These are phyloP conservation scores for Rhodotorula graminis DNA, from an alignment of 768 basidiomycete species.

Conservation along the genomic window DNA sequence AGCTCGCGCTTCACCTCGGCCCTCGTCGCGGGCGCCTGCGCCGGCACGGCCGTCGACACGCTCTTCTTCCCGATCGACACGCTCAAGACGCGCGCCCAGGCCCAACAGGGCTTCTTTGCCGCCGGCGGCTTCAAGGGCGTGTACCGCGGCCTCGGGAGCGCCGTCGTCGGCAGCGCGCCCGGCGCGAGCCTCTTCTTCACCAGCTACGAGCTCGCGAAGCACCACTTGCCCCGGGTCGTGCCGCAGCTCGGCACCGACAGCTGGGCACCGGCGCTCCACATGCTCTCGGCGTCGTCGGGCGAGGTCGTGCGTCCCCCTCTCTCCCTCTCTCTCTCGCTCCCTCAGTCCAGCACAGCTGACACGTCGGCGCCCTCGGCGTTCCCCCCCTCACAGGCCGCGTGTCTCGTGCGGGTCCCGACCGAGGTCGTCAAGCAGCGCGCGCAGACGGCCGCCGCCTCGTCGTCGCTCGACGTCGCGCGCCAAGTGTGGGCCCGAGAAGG, in stretches of 20 bases:
- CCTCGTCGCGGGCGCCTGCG: constrained; percentile 73
- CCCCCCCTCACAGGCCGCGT: constrained; percentile 54
- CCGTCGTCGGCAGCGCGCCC: constrained; percentile 88
- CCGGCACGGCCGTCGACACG: constrained; percentile 88
- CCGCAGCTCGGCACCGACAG: constrained; percentile 52
- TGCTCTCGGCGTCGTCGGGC: constrained; percentile 55
- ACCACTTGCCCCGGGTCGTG: constrained; percentile 58
- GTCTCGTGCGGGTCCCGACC: constrained; percentile 87
- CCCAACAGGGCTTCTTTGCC: constrained; percentile 71
- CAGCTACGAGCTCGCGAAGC: constrained; percentile 84
- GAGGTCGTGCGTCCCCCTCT: constrained; percentile 53
- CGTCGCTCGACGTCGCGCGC: not conserved
- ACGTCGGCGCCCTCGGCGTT: not conserved
- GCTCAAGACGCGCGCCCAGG: constrained; percentile 89
- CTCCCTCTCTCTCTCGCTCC: not conserved
- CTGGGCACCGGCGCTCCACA: constrained; percentile 58
- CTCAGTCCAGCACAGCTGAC: not conserved
- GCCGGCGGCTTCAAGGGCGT: constrained; percentile 86
- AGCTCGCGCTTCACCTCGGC: constrained; percentile 14
- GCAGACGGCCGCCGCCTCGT: constrained; percentile 60
- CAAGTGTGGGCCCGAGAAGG: constrained; percentile 57
- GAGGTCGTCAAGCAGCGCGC: constrained; percentile 92
- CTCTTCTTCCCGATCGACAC: constrained; percentile 97
- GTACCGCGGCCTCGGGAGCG: constrained; percentile 90
- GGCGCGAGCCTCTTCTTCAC: constrained; percentile 95